phyloP scores from a whole-genome alignment of 1,284 basidiomycete species.

The Coniferiporia weirii region DNA sequence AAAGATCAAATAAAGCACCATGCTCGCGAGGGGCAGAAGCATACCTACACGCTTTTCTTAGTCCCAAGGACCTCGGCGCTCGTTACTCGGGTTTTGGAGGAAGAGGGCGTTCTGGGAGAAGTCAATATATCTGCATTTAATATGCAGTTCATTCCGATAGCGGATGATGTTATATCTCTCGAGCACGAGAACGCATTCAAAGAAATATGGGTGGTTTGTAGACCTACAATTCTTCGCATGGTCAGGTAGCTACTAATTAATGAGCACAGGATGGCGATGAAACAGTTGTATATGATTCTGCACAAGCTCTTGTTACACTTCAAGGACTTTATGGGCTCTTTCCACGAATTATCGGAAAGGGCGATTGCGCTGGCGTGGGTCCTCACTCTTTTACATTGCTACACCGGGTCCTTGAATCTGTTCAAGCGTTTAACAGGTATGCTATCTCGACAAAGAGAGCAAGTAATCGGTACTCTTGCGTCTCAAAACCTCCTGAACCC shows the following conservation, averaged over 20 bases:
- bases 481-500: slow-evolving; percentile 37
- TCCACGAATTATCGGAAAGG: slow-evolving; percentile 91
- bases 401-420: neutral
- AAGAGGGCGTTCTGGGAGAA: slow-evolving; percentile 90
- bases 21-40: slow-evolving; percentile 58
- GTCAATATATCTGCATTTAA: slow-evolving; percentile 83
- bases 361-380: slow-evolving; percentile 80
- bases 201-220: slow-evolving; percentile 79
- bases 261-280: slow-evolving; percentile 83
- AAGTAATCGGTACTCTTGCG: slow-evolving; percentile 31
- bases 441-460: slow-evolving; percentile 55
- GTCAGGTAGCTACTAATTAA: slow-evolving; percentile 8
- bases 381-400: slow-evolving; percentile 12
- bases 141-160: slow-evolving; percentile 89
- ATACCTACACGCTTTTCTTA: slow-evolving; percentile 85
- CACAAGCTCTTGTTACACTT: slow-evolving; percentile 80
- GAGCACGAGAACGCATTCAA: slow-evolving; percentile 82
- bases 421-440: slow-evolving; percentile 71
- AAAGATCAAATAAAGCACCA: slow-evolving; percentile 86
- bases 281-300: slow-evolving; percentile 83
- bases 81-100: slow-evolving; percentile 78
- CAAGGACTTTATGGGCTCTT: slow-evolving; percentile 88
- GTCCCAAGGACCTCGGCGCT: slow-evolving; percentile 87
- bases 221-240: slow-evolving; percentile 3
- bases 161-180: slow-evolving; percentile 85